Evolutionary conservation across 2,329 filamentous ascomycete species (phyloP).

Genomic region (Xenoacremonium recifei): DNA sequence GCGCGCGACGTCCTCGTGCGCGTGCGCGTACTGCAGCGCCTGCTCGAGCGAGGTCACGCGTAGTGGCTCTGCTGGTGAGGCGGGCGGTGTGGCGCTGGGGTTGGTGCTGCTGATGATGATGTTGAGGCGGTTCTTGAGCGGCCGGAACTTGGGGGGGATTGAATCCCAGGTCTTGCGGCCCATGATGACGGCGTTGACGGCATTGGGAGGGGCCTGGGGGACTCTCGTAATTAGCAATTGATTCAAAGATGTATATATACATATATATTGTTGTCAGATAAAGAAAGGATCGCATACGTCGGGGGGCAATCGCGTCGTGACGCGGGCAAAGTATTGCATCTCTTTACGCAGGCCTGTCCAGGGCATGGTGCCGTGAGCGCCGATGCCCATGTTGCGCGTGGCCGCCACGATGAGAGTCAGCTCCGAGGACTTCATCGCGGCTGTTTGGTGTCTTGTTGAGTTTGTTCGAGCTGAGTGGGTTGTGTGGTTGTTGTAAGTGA

Average conservation of each 20-base stretch:
- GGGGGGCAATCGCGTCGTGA: slow-evolving; percentile 67
- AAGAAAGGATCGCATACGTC: slow-evolving; percentile 29
- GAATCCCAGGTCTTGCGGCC: slow-evolving; percentile 96
- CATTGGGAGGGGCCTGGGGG: slow-evolving; percentile 31
- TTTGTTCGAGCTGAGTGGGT: too few relatives aligned
- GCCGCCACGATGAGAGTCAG: slow-evolving; percentile 94
- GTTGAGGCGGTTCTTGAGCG: slow-evolving; percentile 77
- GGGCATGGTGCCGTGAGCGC: slow-evolving; percentile 72
- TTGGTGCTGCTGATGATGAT: slow-evolving; percentile 70
- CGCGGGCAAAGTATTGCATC: slow-evolving; percentile 92
- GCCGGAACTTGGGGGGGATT: slow-evolving; percentile 76
- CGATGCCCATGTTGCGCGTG: slow-evolving; percentile 88
- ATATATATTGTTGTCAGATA: not conserved
- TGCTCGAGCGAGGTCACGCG: slow-evolving; percentile 57
- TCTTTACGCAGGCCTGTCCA: slow-evolving; percentile 89
- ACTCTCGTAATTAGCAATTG: not conserved
- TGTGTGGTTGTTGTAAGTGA: too few relatives aligned
- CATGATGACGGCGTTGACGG: slow-evolving; percentile 84
- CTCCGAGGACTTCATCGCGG: slow-evolving; percentile 47
- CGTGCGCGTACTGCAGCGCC: slow-evolving; percentile 49
- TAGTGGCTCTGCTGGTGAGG: slow-evolving; percentile 43
- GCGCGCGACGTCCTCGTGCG: slow-evolving; percentile 46
- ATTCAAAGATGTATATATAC: not conserved
- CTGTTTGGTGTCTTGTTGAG: too few relatives aligned
- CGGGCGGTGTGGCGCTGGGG: slow-evolving; percentile 9